Evolutionary conservation across 768 basidiomycete species (phyloP).

Genomic region (Hydnomerulius pinastri): DNA sequence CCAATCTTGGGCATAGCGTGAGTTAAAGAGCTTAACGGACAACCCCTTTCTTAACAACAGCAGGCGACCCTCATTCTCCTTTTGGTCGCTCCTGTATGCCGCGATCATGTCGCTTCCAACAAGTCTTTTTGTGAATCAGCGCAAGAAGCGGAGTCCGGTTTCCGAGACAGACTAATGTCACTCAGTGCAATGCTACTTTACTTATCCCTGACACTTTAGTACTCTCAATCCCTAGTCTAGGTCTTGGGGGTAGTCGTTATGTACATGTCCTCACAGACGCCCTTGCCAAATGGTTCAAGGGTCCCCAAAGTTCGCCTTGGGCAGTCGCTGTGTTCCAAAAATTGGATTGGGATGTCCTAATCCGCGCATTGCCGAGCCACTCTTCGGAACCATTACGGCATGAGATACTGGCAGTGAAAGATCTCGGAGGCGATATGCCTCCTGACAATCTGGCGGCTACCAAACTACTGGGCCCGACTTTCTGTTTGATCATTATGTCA

Average conservation of each 20-base stretch:
- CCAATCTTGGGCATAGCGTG: slow-evolving; percentile 32
- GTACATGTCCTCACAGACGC: neutral
- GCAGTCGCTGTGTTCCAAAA: slow-evolving; percentile 24
- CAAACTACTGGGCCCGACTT: slow-evolving; percentile 31
- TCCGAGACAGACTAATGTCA: neutral
- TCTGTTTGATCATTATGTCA: slow-evolving; percentile 29
- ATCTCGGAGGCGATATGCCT: slow-evolving; percentile 37
- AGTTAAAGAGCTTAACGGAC: slow-evolving; percentile 47
- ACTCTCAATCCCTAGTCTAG: neutral
- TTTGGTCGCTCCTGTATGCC: slow-evolving; percentile 13
- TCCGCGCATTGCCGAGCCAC: slow-evolving; percentile 28
- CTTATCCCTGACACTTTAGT: neutral
- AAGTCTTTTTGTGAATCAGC: slow-evolving; percentile 26
- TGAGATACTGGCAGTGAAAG: slow-evolving; percentile 28
- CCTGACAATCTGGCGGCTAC: slow-evolving; percentile 36
- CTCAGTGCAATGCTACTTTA: neutral
- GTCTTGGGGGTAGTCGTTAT: slow-evolving; percentile 1
- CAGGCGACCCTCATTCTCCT: slow-evolving; percentile 22
- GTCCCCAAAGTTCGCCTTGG: neutral
- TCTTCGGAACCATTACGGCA: slow-evolving; percentile 33
- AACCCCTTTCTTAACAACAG: slow-evolving; percentile 28
- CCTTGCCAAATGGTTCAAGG: neutral
- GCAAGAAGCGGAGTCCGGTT: slow-evolving; percentile 20
- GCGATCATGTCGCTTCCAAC: slow-evolving; percentile 5
- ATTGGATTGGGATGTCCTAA: slow-evolving; percentile 18